phyloP scores from a whole-genome alignment of 1,284 basidiomycete species.

The Tremellales sp. region DNA sequence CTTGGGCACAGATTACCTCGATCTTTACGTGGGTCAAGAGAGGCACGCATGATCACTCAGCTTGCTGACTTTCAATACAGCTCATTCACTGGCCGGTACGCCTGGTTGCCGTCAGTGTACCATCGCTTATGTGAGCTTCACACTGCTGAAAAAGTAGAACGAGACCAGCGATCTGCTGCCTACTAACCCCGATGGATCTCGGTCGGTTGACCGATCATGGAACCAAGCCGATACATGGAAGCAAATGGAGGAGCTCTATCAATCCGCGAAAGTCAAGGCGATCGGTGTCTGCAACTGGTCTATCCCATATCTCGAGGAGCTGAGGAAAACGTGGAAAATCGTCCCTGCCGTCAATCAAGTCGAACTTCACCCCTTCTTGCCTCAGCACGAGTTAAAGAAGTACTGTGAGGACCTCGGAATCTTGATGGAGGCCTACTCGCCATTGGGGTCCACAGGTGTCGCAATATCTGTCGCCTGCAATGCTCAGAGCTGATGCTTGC shows the following conservation, averaged over 20 bases:
- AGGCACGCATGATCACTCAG: not conserved
- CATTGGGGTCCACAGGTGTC: conserved; percentile 68
- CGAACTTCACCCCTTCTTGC: conserved; percentile 65
- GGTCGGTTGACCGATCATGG: conserved; percentile 65
- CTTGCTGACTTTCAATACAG: conserved; percentile 40
- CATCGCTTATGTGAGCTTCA: not conserved
- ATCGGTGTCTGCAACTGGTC: conserved; percentile 58
- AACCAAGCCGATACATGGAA: conserved; percentile 70
- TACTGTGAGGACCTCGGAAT: conserved; percentile 69
- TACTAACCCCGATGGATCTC: conserved; percentile 61
- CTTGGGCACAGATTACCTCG: conserved; percentile 72
- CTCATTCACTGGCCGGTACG: conserved; percentile 80
- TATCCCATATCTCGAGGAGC: conserved; percentile 51
- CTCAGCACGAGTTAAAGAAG: conserved; percentile 64
- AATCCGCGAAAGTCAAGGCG: conserved; percentile 67
- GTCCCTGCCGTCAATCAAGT: conserved; percentile 65
- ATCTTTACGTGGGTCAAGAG: conserved; percentile 65
- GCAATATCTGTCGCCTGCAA: no score
- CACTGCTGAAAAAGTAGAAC: conserved; percentile 13
- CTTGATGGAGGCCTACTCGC: conserved; percentile 74
- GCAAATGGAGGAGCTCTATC: conserved; percentile 69
- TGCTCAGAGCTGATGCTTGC: no score
- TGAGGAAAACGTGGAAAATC: conserved; percentile 56
- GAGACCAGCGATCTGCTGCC: conserved; percentile 60
- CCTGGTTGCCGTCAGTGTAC: conserved; percentile 54